Base-by-base conservation (phyloP, 2,329 filamentous ascomycete species). In the Acrodontium crateriforme region DNA sequence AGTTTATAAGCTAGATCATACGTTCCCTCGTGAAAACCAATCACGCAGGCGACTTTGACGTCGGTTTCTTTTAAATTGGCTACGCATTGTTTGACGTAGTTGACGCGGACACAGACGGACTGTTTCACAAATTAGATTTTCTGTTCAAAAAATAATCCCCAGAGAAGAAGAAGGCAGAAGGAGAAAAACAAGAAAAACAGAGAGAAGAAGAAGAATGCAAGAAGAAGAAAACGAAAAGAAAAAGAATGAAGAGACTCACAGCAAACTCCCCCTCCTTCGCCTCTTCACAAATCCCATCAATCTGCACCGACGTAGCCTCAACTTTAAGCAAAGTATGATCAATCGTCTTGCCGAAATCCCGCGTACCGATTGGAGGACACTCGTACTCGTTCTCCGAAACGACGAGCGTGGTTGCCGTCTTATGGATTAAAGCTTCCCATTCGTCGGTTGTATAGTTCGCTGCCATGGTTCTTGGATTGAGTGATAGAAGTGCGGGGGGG, bases 21-120 rank as follows among this genome's bases (percentile, higher is more conserved):
- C 1, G 65, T 71, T 9, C 70, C 70, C 43, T 72, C 67, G 29
- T 65, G 70, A 45, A 74, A 74, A 13, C 66, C 68, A 7, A 74
- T 58, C 5, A 74, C 70, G 38, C 65, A 68, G 24, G 68, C 66
- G 12, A 73, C 60, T 14, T 55, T 54, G n/a, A 69, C 60, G 5
- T 46, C 45, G 6, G 58, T 58, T 26, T 56, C 58, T 32, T 57
- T 55, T 25, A 74, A 56, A 29, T 63, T 59, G 22, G 56, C 40
- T 11, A 59, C 57, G 26, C 65, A 65, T 30, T 57, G 61, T 14
- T 55, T 39, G n/a, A 74, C 68, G 45, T 60, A 60, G 18, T 59
- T 54, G 2, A 62, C 52, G 6, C 69, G 62, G 2, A 74, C 67
- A 43, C 70, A 74, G 30, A 74, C 70, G 7, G 67, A 60, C 58